Evolutionary conservation across 176 grass and related monocot species (phyloP).

Genomic region (Chloris gayana): DNA sequence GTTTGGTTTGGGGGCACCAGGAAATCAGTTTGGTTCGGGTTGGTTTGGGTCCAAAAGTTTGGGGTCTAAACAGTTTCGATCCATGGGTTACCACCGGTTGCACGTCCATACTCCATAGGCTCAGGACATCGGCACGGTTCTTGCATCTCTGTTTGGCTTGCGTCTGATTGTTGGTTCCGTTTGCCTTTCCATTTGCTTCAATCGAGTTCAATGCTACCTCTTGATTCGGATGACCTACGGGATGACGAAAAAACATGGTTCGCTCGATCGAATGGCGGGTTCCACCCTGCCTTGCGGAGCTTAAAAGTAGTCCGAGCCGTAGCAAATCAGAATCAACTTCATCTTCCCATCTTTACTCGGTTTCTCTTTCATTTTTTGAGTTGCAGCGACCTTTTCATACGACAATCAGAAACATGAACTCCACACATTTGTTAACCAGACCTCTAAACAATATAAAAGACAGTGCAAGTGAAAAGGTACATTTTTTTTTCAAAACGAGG

Average conservation of each 20-base stretch:
- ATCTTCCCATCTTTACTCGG: rapidly evolving
- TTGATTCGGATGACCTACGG: not conserved
- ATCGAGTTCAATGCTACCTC: not conserved
- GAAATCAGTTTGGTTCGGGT: too few species aligned
- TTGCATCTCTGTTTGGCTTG: not conserved
- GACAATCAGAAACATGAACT: not conserved
- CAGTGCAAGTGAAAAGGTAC: too few species aligned
- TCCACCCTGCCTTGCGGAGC: slow-evolving; percentile 13
- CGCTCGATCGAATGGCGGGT: slow-evolving; percentile 47
- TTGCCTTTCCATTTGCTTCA: not conserved
- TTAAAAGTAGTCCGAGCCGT: slow-evolving; percentile 33
- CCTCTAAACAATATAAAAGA: not conserved
- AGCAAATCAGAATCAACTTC: not conserved
- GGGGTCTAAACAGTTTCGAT: too few species aligned
- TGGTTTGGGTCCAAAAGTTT: too few species aligned
- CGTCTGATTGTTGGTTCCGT: too few species aligned
- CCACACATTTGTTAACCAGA: not conserved
- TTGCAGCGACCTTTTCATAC: not conserved
- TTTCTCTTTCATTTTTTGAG: not conserved
- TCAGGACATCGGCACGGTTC: too few species aligned
- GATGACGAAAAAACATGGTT: slow-evolving; percentile 55
- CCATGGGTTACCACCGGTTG: too few species aligned
- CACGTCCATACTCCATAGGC: too few species aligned
- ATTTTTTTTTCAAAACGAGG: too few species aligned
- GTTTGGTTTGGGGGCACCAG: too few species aligned